These are phyloP conservation scores for Angophora floribunda DNA, from an alignment of 345 rosid species.

Conservation along the genomic window DNA sequence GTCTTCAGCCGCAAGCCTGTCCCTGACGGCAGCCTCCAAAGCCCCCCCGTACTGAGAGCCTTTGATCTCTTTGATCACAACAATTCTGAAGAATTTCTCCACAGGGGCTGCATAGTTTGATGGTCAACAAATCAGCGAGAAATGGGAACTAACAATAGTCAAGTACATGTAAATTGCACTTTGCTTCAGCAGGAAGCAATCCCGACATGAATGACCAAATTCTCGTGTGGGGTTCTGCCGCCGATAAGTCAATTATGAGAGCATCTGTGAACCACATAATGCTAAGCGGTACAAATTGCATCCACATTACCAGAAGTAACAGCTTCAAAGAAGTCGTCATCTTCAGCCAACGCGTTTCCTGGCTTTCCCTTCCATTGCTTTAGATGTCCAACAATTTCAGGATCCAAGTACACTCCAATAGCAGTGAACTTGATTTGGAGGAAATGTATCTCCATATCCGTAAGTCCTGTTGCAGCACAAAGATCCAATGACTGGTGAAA, in stretches of 20 bases:
- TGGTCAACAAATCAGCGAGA: background rate
- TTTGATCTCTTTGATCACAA: conserved; percentile 87
- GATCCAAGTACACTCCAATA: conserved; percentile 81
- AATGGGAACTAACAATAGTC: background rate
- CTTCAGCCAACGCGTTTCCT: conserved; percentile 41
- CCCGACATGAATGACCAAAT: background rate
- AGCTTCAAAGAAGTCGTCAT: conserved; percentile 80
- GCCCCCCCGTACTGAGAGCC: conserved; percentile 94
- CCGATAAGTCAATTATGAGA: background rate
- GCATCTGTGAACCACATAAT: background rate
- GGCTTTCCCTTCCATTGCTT: conserved; percentile 73
- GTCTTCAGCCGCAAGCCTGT: conserved; percentile 71
- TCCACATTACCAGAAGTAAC: conserved; percentile 43
- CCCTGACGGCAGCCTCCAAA: conserved; percentile 75
- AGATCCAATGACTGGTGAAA: background rate
- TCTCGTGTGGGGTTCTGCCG: background rate
- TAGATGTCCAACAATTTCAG: conserved; percentile 42
- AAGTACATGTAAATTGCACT: background rate
- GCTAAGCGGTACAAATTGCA: background rate
- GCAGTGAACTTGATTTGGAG: conserved; percentile 94
- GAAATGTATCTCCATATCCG: conserved; percentile 89
- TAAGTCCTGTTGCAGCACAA: conserved; percentile 44
- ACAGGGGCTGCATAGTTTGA: conserved; percentile 36
- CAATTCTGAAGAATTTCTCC: conserved; percentile 67
- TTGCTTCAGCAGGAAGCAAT: background rate